Conservation (phyloP, 2,329 filamentous ascomycete genomes). For the Scedosporium minutisporum region DNA sequence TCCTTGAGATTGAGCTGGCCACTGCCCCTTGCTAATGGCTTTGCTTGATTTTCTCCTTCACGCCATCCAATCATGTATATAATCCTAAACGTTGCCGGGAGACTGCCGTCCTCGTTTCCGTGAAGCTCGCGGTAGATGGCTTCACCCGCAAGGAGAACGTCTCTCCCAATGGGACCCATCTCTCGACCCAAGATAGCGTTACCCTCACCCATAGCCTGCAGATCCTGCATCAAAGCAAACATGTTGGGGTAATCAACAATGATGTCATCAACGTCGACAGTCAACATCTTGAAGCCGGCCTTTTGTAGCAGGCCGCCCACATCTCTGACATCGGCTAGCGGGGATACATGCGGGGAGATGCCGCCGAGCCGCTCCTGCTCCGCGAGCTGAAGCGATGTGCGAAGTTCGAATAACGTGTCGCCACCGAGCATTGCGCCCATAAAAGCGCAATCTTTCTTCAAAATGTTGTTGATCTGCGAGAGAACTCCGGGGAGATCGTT, state of each 20-base stretch:
- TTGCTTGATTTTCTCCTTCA: constrained; percentile 65
- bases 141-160: constrained; percentile 79
- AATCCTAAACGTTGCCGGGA: constrained; percentile 86
- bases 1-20: constrained; percentile 86
- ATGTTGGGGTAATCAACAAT: constrained; percentile 87
- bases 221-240: constrained; percentile 84
- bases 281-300: constrained; percentile 90
- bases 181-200: constrained; percentile 85
- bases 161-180: constrained; percentile 64
- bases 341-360: constrained; percentile 81
- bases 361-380: constrained; percentile 87
- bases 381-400: constrained; percentile 85
- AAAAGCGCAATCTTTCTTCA: constrained; percentile 87
- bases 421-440: constrained; percentile 95
- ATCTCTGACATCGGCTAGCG: constrained; percentile 84
- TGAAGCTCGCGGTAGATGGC: constrained; percentile 84
- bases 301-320: constrained; percentile 78
- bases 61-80: constrained; percentile 99
- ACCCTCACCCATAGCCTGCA: constrained; percentile 93
- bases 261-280: constrained; percentile 95
- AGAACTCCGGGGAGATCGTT: constrained; percentile 87
- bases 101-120: constrained; percentile 64
- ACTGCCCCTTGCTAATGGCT: constrained; percentile 74
- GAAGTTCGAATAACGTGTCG: constrained; percentile 86
- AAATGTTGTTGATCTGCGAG: constrained; percentile 70